Conservation (phyloP, 805 yeast species). For the Candida vartiovaarae region DNA sequence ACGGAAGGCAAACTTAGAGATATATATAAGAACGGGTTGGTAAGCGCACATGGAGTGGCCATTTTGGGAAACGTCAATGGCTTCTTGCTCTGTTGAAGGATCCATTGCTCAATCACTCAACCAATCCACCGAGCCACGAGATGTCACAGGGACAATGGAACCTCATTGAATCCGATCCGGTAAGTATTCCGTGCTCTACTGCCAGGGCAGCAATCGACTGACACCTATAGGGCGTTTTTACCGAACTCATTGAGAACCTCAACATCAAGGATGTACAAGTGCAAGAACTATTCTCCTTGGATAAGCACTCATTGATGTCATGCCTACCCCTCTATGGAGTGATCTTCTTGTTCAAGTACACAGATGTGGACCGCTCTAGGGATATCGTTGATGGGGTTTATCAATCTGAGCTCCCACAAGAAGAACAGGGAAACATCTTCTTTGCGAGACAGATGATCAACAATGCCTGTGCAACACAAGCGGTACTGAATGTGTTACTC, state of each 20-base stretch:
- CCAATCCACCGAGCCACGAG: background rate
- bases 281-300: conserved; percentile 51
- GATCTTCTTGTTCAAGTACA: conserved; percentile 56
- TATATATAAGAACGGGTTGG: too few relatives aligned
- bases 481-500: conserved; percentile 50
- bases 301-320: conserved; percentile 31
- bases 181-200: conserved; percentile 1
- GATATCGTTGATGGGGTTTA: conserved; percentile 39
- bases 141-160: conserved; percentile 38
- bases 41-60: too few relatives aligned
- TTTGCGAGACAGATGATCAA: conserved; percentile 60
- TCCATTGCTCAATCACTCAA: too few relatives aligned
- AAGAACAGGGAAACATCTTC: conserved; percentile 32
- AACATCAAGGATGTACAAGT: conserved; percentile 48
- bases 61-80: too few relatives aligned
- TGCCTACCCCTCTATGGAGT: conserved; percentile 47
- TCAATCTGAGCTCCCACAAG: conserved; percentile 22
- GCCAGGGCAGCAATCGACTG: background rate
- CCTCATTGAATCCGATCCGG: conserved; percentile 61
- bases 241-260: conserved; percentile 51
- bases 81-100: too few relatives aligned
- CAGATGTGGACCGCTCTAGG: conserved; percentile 29
- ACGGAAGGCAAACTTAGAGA: too few relatives aligned
- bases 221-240: conserved; percentile 45
- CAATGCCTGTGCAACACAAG: conserved; percentile 73